phyloP scores from a whole-genome alignment of 1,284 basidiomycete species.

The Puccinia polysora region DNA sequence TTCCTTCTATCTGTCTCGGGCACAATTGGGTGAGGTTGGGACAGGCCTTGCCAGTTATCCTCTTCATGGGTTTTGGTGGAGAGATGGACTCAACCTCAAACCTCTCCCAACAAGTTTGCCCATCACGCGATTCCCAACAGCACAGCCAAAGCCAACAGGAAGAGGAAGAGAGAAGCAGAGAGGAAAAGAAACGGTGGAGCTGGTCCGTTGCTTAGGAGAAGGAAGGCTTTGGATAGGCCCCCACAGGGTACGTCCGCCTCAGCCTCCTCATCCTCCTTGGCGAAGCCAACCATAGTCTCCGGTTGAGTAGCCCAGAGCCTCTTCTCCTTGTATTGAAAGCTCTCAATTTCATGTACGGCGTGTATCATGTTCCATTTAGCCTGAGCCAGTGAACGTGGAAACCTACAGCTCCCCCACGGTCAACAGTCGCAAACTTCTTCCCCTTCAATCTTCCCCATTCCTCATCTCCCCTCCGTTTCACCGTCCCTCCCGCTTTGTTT shows the following conservation, averaged over 20 bases:
- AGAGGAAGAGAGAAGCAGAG: not conserved
- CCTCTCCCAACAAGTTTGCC: slow-evolving; percentile 3
- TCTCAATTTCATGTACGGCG: not conserved
- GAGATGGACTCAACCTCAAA: not conserved
- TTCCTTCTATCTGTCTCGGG: slow-evolving; percentile 27
- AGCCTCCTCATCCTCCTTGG: slow-evolving; percentile 29
- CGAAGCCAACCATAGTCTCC: slow-evolving; percentile 26
- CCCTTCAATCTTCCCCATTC: not conserved
- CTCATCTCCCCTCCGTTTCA: not conserved
- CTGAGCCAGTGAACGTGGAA: slow-evolving; percentile 3
- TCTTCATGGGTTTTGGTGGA: not conserved
- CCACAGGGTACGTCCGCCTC: slow-evolving; percentile 29
- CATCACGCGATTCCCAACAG: slow-evolving; percentile 25
- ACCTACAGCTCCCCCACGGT: not conserved
- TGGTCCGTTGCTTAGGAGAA: slow-evolving; percentile 33
- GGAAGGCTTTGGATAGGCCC: slow-evolving; percentile 18
- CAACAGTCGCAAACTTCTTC: not conserved
- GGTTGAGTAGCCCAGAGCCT: slow-evolving; percentile 15
- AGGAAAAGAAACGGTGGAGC: slow-evolving; percentile 8
- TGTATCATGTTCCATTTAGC: slow-evolving; percentile 6
- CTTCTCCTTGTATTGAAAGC: slow-evolving; percentile 9
- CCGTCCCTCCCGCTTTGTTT: not conserved
- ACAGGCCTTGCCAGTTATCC: slow-evolving; percentile 13
- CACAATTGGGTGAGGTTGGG: slow-evolving; percentile 17
- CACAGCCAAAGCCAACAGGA: not conserved